Evolutionary conservation across 2,329 filamentous ascomycete species (phyloP), one percentile per base, ranked within the genome.

Genomic region (Scedosporium aurantiacum): DNA sequence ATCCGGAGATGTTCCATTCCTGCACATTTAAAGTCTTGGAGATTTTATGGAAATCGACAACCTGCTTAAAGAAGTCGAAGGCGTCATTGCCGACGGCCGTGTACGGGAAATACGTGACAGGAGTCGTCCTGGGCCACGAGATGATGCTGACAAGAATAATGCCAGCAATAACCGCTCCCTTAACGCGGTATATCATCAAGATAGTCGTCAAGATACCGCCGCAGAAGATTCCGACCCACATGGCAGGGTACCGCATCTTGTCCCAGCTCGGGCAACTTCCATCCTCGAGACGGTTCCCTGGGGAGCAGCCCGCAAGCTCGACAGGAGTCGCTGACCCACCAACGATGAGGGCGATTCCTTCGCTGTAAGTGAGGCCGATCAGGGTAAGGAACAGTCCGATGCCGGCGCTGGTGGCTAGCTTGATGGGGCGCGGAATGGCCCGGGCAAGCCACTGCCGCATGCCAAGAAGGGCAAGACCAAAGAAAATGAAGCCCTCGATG

Each of bases 161-260:
- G 43, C 91, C 91, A 41, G 84, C 82, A 67, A 95, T 91, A 68
- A 96, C 88, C 62, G 91, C 91, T 62, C 90, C 90, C 75, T 93
- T 93, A 73, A 95, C 84, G 21, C 90, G 86, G 73, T 91, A 95
- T 78, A 92, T 82, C 86, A 93, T 89, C 60, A 95, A 76, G 65
- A 94, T 76, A 37, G 87, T 86, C 1, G 90, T 95, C 57, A 95
- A 75, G 65, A 95, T 81, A 63, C 90, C 90, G 52, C 90, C 90
- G 66, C 88, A 89, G 78, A 95, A 94, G 67, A 95, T 91, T 43
- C 90, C 91, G 59, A 95, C 80, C 91, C 91, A 96, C 82, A 95
- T 84, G 25, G 87, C 84, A 1, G 90, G 89, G 68, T 82, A 90
- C 63, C 89, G 84, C 90, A 96, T 93, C 79, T 91, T 91, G 61